Conservation (phyloP, 2,329 filamentous ascomycete species). For the Aaosphaeria arxii region DNA sequence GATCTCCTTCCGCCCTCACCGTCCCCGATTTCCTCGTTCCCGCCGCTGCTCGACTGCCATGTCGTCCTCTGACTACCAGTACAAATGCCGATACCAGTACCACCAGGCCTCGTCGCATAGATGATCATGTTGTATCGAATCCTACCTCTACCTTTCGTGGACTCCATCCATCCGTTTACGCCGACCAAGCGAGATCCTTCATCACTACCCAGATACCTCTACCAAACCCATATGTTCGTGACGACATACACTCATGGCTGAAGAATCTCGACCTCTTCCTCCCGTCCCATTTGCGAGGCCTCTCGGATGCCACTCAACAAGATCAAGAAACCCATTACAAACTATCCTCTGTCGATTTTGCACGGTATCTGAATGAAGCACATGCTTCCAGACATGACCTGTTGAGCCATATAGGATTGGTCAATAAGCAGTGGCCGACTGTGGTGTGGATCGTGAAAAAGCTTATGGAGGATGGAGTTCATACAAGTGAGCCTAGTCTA, state of each 20-base stretch:
- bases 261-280: conserved; percentile 35
- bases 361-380: conserved; percentile 20
- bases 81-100: neutral
- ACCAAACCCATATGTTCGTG: conserved; percentile 16
- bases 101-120: neutral
- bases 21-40: conserved; percentile 35
- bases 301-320: neutral
- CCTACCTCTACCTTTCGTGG: neutral
- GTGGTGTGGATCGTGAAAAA: conserved; percentile 47
- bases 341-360: conserved; percentile 25
- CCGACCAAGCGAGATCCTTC: neutral
- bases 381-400: conserved; percentile 36
- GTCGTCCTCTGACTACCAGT: neutral
- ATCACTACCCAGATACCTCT: conserved; percentile 11
- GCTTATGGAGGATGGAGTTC: conserved; percentile 33
- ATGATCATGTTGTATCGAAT: neutral
- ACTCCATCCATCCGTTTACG: neutral
- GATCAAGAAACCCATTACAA: conserved; percentile 8
- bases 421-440: conserved; percentile 41
- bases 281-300: conserved; percentile 29
- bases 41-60: conserved; percentile 8
- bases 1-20: conserved; percentile 16
- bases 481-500: conserved; percentile 4
- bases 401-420: conserved; percentile 38
- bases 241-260: conserved; percentile 32